phyloP scores from a whole-genome alignment of 306 rosid species.

The Citrullus colocynthis region DNA sequence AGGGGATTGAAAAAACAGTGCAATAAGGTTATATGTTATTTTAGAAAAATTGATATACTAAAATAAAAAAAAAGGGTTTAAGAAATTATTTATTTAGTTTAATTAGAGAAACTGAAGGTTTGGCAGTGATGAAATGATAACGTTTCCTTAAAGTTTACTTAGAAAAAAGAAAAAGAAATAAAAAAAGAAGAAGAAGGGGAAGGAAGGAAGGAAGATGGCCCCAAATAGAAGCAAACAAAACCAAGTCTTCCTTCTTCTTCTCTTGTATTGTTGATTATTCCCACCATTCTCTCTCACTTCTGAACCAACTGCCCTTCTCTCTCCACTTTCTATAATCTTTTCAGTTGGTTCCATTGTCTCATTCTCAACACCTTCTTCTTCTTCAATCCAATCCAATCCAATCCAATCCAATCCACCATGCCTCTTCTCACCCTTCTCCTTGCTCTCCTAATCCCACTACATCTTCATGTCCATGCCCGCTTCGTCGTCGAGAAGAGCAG shows the following conservation, averaged over 20 bases:
- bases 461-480: slow-evolving; percentile 21
- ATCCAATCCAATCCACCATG: background rate
- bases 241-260: background rate
- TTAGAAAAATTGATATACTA: too few species aligned
- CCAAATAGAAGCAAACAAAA: background rate
- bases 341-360: background rate
- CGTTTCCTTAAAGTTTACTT: background rate
- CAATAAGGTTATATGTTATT: too few species aligned
- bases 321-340: background rate
- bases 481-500: slow-evolving; percentile 83
- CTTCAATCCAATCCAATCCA: background rate
- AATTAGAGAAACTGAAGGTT: too few species aligned
- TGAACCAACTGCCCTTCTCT: background rate
- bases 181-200: background rate
- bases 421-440: background rate
- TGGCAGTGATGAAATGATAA: background rate
- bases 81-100: too few species aligned
- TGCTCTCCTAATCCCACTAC: background rate
- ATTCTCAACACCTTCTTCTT: background rate
- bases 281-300: background rate
- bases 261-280: background rate
- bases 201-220: background rate
- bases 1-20: too few species aligned
- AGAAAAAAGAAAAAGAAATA: background rate
- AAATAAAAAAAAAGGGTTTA: too few species aligned